Conservation (phyloP, 192 early-diverging fungal genomes). For the Entophlyctis luteolus region DNA sequence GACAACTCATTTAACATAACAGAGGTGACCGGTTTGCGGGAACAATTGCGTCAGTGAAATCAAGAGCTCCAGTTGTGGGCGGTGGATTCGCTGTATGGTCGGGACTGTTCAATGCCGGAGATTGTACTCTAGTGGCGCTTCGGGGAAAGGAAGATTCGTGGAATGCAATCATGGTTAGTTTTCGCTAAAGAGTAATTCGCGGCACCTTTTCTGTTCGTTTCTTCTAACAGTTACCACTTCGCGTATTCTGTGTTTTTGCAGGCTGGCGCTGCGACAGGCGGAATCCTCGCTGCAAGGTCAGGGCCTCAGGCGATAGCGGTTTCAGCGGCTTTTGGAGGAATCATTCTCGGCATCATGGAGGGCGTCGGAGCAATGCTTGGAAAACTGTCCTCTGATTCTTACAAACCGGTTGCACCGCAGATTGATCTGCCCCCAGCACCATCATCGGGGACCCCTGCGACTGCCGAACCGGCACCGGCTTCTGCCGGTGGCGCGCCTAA, state of each 20-base stretch:
- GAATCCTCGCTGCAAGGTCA: constrained; percentile 85
- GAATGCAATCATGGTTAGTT: constrained; percentile 76
- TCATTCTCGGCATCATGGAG: constrained; percentile 91
- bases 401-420: constrained; percentile 24
- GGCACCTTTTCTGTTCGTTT: too few relatives aligned
- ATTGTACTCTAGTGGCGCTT: constrained; percentile 88
- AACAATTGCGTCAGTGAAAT: constrained; percentile 82
- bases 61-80: constrained; percentile 87
- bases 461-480: not conserved
- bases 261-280: constrained; percentile 92
- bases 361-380: constrained; percentile 82
- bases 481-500: not conserved
- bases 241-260: not conserved
- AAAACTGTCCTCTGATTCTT: constrained; percentile 40
- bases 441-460: not conserved
- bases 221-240: too few relatives aligned
- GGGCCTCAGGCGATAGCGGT: constrained; percentile 73
- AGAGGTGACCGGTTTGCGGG: constrained; percentile 88
- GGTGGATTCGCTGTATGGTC: constrained; percentile 99
- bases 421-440: constrained; percentile 18
- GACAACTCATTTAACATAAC: too few relatives aligned
- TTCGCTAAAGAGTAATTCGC: too few relatives aligned
- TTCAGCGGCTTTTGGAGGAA: constrained; percentile 88
- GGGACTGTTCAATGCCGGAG: constrained; percentile 94
- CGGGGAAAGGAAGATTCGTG: constrained; percentile 99